Evolutionary conservation across 2,329 filamentous ascomycete genomes (phyloP).

Genomic region (Fusarium heterosporum): DNA sequence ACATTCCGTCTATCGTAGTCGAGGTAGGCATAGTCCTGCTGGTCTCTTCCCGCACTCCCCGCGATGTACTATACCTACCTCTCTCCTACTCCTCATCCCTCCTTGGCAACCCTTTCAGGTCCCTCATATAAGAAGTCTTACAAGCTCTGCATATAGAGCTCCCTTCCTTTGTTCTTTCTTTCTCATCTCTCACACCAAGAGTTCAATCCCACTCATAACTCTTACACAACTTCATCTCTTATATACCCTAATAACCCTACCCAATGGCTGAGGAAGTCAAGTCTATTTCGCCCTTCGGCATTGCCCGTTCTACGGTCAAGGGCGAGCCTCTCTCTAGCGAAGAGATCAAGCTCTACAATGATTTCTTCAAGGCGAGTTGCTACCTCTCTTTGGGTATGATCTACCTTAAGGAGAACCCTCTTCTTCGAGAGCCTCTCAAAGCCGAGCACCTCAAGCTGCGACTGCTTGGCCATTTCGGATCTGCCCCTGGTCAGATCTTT

Average conservation of each 20-base stretch:
- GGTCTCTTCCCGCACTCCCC: conserved; percentile 40
- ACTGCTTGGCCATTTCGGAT: conserved; percentile 82
- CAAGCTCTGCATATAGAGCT: conserved; percentile 13
- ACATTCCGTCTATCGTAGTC: conserved; percentile 7
- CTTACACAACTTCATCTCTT: conserved; percentile 29
- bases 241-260: conserved; percentile 25
- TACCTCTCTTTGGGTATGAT: conserved; percentile 85
- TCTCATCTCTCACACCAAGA: conserved; percentile 44
- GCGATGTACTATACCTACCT: conserved; percentile 28
- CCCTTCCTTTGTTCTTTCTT: conserved; percentile 24
- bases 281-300: conserved; percentile 73
- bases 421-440: conserved; percentile 76
- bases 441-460: conserved; percentile 79
- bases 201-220: conserved; percentile 33
- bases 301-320: conserved; percentile 73
- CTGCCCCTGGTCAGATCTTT: conserved; percentile 83
- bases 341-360: conserved; percentile 75
- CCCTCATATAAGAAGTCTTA: conserved; percentile 44
- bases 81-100: conserved; percentile 27
- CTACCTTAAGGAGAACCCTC: conserved; percentile 78
- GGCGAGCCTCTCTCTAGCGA: conserved; percentile 71
- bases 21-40: conserved; percentile 10
- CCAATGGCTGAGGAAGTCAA: conserved; percentile 57
- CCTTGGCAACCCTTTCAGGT: conserved; percentile 28
- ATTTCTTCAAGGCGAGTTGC: conserved; percentile 79